Evolutionary conservation across 345 rosid genomes (phyloP), one percentile per base, ranked within the genome.

Genomic region (Erucastrum elatum): DNA sequence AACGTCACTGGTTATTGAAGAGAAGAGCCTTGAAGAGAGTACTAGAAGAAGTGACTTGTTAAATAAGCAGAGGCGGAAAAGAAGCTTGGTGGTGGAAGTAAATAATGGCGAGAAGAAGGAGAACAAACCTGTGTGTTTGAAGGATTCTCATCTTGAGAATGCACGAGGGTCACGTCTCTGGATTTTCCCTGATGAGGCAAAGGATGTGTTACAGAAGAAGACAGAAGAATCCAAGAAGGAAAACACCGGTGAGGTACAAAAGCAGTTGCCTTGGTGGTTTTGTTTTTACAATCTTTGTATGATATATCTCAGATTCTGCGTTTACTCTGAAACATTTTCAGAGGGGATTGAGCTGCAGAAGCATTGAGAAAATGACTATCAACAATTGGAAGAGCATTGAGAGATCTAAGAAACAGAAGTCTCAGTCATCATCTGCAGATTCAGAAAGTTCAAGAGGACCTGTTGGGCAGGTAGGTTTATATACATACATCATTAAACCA

Each of bases 131-230:
- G 72, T 13, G 49, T 11, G 33, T 29, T 61, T 46, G 26, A 78
- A 81, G 62, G 78, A 55, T 72, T 78, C 77, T 35, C 75, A 70
- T 17, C 71, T 80, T 51, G 64, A 69, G 15, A 75, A 66, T 11
- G 72, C 67, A 74, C 74, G 64, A 78, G 84, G 80, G 56, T 75
- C 87, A 12, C 86, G 87, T 30, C 85, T 82, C 60, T 90, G 98
- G 98, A 86, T 90, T 78, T 94, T 87, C 68, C 91, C 93, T 0
- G 87, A 82, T 64, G 90, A 85, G 75, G 80, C 83, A 44, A 85
- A 79, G 63, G 62, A 69, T 73, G 58, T 79, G 44, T 66, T 69
- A 15, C 93, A 37, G 82, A 87, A 10, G 81, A 85, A 64, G 31
- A 81, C 71, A 49, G 8, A 27, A 31, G 81, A 68, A 37, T 70